A percentile compares a stretch with the other conserved stretches of the same genome.
Evolutionary conservation across 768 basidiomycete genomes (phyloP).

Genomic region (Lactarius hengduanensis): DNA sequence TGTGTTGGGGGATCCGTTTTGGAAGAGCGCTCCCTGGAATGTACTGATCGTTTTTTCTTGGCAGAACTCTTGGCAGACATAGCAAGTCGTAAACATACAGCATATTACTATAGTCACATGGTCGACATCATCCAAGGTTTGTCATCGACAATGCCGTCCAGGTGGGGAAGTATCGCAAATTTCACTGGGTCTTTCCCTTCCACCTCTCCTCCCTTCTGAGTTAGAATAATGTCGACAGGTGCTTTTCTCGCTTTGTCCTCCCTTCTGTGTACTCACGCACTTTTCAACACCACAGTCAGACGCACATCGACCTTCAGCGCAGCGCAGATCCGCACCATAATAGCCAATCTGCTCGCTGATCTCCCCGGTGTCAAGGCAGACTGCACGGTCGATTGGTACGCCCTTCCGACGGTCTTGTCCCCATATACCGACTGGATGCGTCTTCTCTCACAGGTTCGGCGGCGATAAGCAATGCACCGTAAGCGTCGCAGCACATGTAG

Average conservation of each 20-base stretch:
- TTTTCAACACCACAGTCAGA: not conserved
- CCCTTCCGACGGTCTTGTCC: not conserved
- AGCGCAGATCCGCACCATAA: not conserved
- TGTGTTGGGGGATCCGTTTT: too few relatives aligned
- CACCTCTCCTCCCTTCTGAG: not conserved
- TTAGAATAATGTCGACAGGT: not conserved
- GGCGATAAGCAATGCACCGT: not conserved
- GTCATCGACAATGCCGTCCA: too few relatives aligned
- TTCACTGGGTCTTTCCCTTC: not conserved
- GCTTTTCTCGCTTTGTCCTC: not conserved
- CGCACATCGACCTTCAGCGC: not conserved
- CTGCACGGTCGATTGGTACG: conserved; percentile 12
- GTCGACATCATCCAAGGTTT: too few relatives aligned
- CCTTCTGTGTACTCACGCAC: not conserved
- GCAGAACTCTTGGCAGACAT: too few relatives aligned
- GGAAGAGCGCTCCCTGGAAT: too few relatives aligned
- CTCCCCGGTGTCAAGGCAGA: conserved; percentile 1
- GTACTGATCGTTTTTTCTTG: too few relatives aligned
- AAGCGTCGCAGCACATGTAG: not conserved
- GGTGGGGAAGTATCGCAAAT: too few relatives aligned
- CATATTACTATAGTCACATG: too few relatives aligned
- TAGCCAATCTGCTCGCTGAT: not conserved
- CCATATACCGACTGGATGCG: not conserved
- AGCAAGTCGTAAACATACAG: too few relatives aligned
- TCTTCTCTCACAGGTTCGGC: not conserved